Evolutionary conservation across 345 rosid species (phyloP).

Genomic region (Triadica sebifera): DNA sequence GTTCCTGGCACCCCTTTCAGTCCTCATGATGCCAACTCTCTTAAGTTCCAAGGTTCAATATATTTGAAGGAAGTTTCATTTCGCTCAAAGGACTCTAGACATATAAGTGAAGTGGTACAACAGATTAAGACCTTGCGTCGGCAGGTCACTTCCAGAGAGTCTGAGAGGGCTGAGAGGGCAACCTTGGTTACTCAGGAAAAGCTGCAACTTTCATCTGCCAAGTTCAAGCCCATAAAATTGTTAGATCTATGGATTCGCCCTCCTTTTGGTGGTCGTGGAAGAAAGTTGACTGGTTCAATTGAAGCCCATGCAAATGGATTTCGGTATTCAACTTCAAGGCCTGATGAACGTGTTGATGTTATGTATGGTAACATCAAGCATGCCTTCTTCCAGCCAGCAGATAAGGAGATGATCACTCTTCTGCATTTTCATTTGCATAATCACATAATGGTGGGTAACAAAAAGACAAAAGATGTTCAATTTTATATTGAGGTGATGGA

Average conservation of each 20-base stretch:
- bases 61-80: too few relatives aligned
- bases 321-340: conserved; percentile 71
- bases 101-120: too few relatives aligned
- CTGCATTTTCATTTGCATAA: conserved; percentile 85
- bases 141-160: conserved; percentile 78
- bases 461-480: conserved; percentile 92
- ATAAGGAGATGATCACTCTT: conserved; percentile 88
- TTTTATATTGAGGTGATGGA: conserved; percentile 94
- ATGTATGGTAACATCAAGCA: conserved; percentile 85
- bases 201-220: conserved; percentile 63
- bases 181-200: conserved; percentile 88
- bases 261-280: conserved; percentile 79
- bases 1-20: conserved; percentile 86
- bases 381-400: conserved; percentile 94
- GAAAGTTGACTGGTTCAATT: conserved; percentile 79
- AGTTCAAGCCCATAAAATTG: conserved; percentile 80
- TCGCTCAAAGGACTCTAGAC: too few relatives aligned
- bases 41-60: too few relatives aligned
- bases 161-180: conserved; percentile 91
- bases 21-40: conserved; percentile 64
- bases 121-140: conserved; percentile 79
- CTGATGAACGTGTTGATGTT: conserved; percentile 79
- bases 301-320: conserved; percentile 89
- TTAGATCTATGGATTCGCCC: conserved; percentile 90
- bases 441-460: conserved; percentile 95